Percentiles rank a stretch among this genome's conserved stretches.
phyloP scores from a whole-genome alignment of 2,329 filamentous ascomycete species.

The Pseudogymnoascus sp. region DNA sequence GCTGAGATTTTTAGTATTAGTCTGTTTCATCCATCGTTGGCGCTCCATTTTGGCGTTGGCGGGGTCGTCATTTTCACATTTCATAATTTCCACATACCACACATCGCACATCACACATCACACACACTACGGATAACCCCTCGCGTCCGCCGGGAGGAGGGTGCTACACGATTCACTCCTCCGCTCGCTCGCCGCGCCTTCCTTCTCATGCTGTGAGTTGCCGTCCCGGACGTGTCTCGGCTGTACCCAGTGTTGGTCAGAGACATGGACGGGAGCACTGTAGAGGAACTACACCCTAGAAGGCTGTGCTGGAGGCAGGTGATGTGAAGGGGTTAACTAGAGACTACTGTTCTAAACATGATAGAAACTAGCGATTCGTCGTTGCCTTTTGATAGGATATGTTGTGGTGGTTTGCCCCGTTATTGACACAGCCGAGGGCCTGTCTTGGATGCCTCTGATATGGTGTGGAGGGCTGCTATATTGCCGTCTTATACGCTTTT shows the following conservation, averaged over 20 bases:
- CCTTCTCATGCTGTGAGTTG: neutral
- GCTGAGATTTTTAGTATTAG: slow-evolving; percentile 1
- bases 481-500: neutral
- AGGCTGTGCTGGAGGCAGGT: neutral
- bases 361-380: neutral
- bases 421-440: neutral
- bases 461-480: neutral
- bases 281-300: neutral
- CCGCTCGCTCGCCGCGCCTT: neutral
- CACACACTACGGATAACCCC: neutral
- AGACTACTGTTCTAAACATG: neutral
- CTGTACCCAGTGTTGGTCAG: neutral
- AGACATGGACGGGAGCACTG: neutral
- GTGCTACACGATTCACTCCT: neutral
- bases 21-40: neutral
- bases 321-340: neutral
- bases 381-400: neutral
- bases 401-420: neutral
- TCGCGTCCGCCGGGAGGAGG: neutral
- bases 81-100: neutral
- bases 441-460: neutral
- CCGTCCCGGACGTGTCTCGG: neutral
- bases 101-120: neutral
- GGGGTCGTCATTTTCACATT: neutral
- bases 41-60: neutral